phyloP scores from a whole-genome alignment of 2,329 filamentous ascomycete genomes.

The Harringtonia lauricola region DNA sequence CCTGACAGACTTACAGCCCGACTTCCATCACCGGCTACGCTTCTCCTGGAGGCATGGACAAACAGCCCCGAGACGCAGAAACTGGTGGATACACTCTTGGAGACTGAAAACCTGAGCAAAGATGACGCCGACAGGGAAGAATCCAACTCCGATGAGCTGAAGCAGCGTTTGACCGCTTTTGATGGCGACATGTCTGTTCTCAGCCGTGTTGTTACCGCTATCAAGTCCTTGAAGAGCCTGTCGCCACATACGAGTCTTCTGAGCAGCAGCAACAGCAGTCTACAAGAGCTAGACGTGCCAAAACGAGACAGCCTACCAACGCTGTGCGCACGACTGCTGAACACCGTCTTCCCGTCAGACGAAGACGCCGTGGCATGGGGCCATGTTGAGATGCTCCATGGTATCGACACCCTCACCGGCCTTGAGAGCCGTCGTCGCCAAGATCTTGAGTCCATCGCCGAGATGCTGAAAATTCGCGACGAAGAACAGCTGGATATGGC shows the following conservation, averaged over 20 bases:
- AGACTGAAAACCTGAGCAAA: background rate
- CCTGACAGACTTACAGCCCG: constrained; percentile 3
- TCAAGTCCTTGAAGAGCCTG: constrained; percentile 5
- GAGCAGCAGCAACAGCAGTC: background rate
- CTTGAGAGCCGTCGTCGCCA: constrained; percentile 9
- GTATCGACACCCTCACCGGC: constrained; percentile 8
- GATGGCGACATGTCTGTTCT: constrained; percentile 8
- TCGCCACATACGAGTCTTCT: constrained; percentile 1
- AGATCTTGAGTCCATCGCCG: constrained; percentile 7
- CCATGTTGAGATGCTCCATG: constrained; percentile 2
- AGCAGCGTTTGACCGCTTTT: constrained; percentile 5
- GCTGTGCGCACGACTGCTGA: constrained; percentile 1
- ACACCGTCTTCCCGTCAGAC: constrained; percentile 2
- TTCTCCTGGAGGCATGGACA: constrained; percentile 11
- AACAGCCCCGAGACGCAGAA: constrained; percentile 4
- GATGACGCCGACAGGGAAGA: too few species aligned
- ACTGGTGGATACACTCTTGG: constrained; percentile 5
- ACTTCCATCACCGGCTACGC: constrained; percentile 6
- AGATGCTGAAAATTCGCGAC: constrained; percentile 3
- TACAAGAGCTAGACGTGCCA: constrained; percentile 1
- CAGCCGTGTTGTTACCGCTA: constrained; percentile 7
- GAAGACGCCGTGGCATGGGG: constrained; percentile 8
- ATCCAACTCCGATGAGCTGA: background rate
- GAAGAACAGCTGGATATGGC: constrained; percentile 5
- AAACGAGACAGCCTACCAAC: background rate